phyloP scores from a whole-genome alignment of 169 alveolate species.

The Plasmodium reichenowi region DNA sequence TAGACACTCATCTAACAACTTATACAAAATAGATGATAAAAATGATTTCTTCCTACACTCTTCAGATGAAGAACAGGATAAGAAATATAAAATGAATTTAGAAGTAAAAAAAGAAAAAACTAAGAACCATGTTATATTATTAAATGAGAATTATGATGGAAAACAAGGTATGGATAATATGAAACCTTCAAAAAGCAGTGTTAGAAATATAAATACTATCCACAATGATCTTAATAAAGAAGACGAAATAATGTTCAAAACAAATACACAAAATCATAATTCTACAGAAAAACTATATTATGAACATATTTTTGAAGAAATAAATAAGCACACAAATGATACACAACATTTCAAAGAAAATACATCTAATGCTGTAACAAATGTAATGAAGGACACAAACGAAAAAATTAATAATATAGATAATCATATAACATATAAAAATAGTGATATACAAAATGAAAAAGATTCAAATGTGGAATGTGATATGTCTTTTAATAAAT shows the following conservation, averaged over 20 bases:
- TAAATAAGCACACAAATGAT: not conserved
- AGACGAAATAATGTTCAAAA: not conserved
- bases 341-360: not conserved
- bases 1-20: too few relatives aligned
- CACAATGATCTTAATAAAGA: not conserved
- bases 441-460: not conserved
- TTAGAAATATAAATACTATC: not conserved
- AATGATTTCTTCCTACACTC: too few relatives aligned
- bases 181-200: not conserved
- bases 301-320: slow-evolving; percentile 22
- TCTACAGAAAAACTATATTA: slow-evolving; percentile 14
- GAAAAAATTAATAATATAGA: not conserved
- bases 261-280: not conserved
- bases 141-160: too few relatives aligned
- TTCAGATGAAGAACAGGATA: too few relatives aligned
- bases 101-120: too few relatives aligned
- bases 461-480: not conserved
- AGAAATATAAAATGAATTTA: too few relatives aligned
- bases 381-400: not conserved
- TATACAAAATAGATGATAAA: too few relatives aligned
- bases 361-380: not conserved
- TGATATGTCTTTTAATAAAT: too few relatives aligned
- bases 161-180: too few relatives aligned
- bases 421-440: not conserved
- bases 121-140: too few relatives aligned